Evolutionary conservation across 2,329 filamentous ascomycete species (phyloP), one percentile per base, ranked within the genome.

Genomic region (Coniochaeta hoffmannii): DNA sequence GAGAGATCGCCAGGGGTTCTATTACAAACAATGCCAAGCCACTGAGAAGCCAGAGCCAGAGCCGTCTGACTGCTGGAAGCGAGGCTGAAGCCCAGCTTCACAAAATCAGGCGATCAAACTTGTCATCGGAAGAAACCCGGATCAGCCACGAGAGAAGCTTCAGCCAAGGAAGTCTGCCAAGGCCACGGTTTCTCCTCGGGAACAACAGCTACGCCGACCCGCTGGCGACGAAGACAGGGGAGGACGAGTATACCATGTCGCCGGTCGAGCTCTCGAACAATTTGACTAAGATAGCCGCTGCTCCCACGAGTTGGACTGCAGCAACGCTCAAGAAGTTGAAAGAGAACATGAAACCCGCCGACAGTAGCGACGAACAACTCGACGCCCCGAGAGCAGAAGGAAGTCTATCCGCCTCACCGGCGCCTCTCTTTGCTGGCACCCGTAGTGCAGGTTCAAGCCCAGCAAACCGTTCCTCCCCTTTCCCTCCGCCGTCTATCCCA

Each of bases 51-150:
- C 31, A 60, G 52, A 67, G 56, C 3, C 26, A 59, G 52, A 67
- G 56, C 55, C 64, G 56, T 53, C 62, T 63, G n/a, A 68, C 69
- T 1, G 66, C 66, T 11, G 64, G 60, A 15, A 75, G 70, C 53
- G 72, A 71, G 30, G 78, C 77, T 0, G 72, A 76, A 58, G 60
- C 72, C 24, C 68, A 69, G 17, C 64, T 80, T 7, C 71, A 69
- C 46, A 69, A 71, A 49, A 74, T 80, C 57, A 72, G 68, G 3
- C 68, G 66, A 56, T 65, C 58, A 1, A 69, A 72, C 14, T 70
- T 71, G 9, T 65, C 69, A 0, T 63, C 12, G 59, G 49, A 51
- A 11, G 49, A 51, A 4, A 32, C 2, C 28, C 7, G 17, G 2
- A 2, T 34, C 5, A 26, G n/a, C 17, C 28, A 51, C 30, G 28